Conservation (phyloP, 1,139 yeast genomes). For the Lodderomyces parapsilosis region DNA sequence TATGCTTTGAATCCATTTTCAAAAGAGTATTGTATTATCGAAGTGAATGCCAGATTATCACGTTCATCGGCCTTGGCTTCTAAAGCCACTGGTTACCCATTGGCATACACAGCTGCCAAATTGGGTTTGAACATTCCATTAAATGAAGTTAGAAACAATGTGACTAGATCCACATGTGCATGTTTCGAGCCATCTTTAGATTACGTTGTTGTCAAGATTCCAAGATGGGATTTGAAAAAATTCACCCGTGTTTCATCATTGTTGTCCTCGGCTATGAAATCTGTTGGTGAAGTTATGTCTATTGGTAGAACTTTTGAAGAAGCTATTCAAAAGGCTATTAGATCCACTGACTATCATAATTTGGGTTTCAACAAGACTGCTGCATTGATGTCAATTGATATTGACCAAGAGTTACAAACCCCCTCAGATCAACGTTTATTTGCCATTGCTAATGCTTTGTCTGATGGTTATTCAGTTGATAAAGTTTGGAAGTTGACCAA, state of each 20-base stretch:
- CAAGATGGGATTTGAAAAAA: conserved; percentile 98
- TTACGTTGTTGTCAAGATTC: conserved; percentile 96
- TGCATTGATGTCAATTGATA: conserved; percentile 74
- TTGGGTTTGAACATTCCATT: conserved; percentile 91
- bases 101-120: conserved; percentile 98
- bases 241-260: conserved; percentile 51
- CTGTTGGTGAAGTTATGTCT: conserved; percentile 99
- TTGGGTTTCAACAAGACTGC: conserved; percentile 91
- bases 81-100: conserved; percentile 97
- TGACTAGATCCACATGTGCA: conserved; percentile 92
- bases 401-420: conserved; percentile 86
- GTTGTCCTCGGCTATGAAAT: conserved; percentile 79
- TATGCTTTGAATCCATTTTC: conserved; percentile 94
- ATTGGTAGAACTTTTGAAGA: conserved; percentile 98
- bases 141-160: conserved; percentile 89
- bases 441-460: conserved; percentile 91
- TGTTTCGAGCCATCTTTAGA: conserved; percentile 98
- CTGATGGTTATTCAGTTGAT: conserved; percentile 86
- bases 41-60: conserved; percentile 96
- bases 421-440: conserved; percentile 96
- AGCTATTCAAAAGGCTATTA: conserved; percentile 95
- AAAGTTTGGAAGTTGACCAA: conserved; percentile 89
- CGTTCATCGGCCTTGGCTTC: conserved; percentile 98
- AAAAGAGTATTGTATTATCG: conserved; percentile 94
- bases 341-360: conserved; percentile 94